phyloP scores from a whole-genome alignment of 345 rosid genomes.

The Pseudoturritis turrita region DNA sequence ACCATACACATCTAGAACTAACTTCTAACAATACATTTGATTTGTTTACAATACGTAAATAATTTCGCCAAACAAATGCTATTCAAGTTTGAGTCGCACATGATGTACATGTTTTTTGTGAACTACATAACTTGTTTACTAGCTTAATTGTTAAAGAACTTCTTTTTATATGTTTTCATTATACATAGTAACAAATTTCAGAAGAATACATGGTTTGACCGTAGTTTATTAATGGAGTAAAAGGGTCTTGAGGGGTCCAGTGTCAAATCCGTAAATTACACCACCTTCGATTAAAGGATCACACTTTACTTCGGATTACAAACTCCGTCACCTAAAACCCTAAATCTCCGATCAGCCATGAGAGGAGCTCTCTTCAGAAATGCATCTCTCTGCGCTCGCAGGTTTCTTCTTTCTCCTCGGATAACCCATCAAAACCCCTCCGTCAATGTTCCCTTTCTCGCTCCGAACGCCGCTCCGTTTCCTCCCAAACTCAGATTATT shows the following conservation, averaged over 20 bases:
- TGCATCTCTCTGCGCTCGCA: conserved; percentile 28
- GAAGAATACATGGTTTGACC: no score
- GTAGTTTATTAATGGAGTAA: not conserved
- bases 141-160: no score
- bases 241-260: not conserved
- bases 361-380: conserved; percentile 36
- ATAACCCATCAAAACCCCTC: not conserved
- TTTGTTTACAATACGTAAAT: not conserved
- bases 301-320: not conserved
- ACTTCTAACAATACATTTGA: no score
- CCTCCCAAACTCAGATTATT: conserved; percentile 29
- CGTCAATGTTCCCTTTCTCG: not conserved
- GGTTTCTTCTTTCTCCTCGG: conserved; percentile 12
- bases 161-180: no score
- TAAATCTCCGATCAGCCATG: conserved; percentile 34
- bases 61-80: not conserved
- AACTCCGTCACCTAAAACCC: conserved; percentile 25
- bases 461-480: conserved; percentile 2
- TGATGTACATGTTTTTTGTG: no score
- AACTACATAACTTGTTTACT: no score
- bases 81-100: not conserved
- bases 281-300: not conserved
- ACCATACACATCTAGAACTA: not conserved
- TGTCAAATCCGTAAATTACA: conserved; percentile 12
- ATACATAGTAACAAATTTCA: no score